A percentile compares a stretch with the other conserved stretches of the same genome.
phyloP scores from a whole-genome alignment of 2,329 filamentous ascomycete species.

The Cercospora sp. region DNA sequence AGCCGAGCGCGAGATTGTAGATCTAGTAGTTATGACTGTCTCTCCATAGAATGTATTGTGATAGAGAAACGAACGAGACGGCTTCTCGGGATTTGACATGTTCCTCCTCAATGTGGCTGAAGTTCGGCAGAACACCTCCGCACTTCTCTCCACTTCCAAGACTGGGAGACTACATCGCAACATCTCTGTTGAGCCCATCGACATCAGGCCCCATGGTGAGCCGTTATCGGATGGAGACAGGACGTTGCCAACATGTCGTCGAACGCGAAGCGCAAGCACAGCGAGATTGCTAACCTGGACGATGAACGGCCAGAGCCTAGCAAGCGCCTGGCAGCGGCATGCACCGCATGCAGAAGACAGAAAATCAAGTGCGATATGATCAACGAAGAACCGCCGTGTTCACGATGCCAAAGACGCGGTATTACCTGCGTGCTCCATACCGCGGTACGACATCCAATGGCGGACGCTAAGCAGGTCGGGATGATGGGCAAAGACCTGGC shows the following conservation, averaged over 20 bases:
- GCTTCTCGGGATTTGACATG: background rate
- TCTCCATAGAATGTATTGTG: too few relatives aligned
- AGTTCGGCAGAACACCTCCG: slow-evolving; percentile 9
- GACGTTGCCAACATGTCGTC: background rate
- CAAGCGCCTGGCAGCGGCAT: slow-evolving; percentile 40
- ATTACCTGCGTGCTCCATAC: slow-evolving; percentile 56
- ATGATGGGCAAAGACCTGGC: slow-evolving; percentile 29
- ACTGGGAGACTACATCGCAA: background rate
- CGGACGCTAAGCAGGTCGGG: slow-evolving; percentile 36
- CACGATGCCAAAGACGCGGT: slow-evolving; percentile 52
- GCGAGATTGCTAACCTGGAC: background rate
- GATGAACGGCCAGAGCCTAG: slow-evolving; percentile 12
- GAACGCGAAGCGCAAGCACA: slow-evolving; percentile 17
- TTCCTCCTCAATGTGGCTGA: background rate
- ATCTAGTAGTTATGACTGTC: background rate
- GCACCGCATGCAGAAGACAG: slow-evolving; percentile 56
- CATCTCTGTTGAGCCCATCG: background rate
- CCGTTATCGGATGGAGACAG: background rate
- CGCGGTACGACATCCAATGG: slow-evolving; percentile 53
- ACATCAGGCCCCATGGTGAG: background rate
- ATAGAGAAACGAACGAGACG: background rate
- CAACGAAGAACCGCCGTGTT: slow-evolving; percentile 50
- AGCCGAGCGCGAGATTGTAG: slow-evolving; percentile 24
- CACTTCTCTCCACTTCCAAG: slow-evolving; percentile 1
- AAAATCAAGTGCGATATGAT: slow-evolving; percentile 59